Percentiles rank a stretch among this genome's conserved stretches.
phyloP scores from a whole-genome alignment of 2,329 filamentous ascomycete species.

The Diaporthe australafricana region DNA sequence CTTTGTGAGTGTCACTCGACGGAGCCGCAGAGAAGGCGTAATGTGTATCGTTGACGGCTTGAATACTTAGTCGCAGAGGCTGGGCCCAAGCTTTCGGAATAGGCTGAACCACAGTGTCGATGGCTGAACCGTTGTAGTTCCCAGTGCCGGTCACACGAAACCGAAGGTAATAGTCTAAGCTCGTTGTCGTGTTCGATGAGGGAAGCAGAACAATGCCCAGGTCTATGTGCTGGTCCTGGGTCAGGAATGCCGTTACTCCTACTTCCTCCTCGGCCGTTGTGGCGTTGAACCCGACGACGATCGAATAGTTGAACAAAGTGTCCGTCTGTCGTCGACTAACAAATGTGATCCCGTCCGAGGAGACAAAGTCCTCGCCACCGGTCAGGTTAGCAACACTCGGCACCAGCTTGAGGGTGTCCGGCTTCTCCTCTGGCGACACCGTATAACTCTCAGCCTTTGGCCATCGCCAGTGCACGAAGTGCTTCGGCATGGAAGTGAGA shows the following conservation, averaged over 20 bases:
- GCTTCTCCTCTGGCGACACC: constrained; percentile 38
- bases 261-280: constrained; percentile 44
- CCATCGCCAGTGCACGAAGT: constrained; percentile 48
- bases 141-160: constrained; percentile 36
- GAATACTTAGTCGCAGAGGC: constrained; percentile 46
- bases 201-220: constrained; percentile 44
- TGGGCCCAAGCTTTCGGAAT: constrained; percentile 43
- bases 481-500: constrained; percentile 41
- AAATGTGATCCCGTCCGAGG: constrained; percentile 38
- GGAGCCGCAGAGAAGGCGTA: constrained; percentile 46
- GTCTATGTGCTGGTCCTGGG: constrained; percentile 48
- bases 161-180: constrained; percentile 40
- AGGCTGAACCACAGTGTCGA: constrained; percentile 30
- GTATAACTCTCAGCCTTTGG: constrained; percentile 40
- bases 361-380: constrained; percentile 39
- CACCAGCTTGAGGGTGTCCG: constrained; percentile 40
- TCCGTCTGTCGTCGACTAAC: constrained; percentile 43
- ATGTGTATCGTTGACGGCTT: constrained; percentile 44
- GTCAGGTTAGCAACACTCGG: constrained; percentile 45
- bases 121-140: constrained; percentile 2
- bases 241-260: constrained; percentile 49
- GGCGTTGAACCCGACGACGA: constrained; percentile 44
- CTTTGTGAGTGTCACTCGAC: constrained; percentile 32
- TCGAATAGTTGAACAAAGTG: constrained; percentile 47
- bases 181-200: not conserved